A percentile compares a stretch with the other conserved stretches of the same genome.
Evolutionary conservation across 2,329 filamentous ascomycete species (phyloP).

Genomic region (Plectosphaerella plurivora): DNA sequence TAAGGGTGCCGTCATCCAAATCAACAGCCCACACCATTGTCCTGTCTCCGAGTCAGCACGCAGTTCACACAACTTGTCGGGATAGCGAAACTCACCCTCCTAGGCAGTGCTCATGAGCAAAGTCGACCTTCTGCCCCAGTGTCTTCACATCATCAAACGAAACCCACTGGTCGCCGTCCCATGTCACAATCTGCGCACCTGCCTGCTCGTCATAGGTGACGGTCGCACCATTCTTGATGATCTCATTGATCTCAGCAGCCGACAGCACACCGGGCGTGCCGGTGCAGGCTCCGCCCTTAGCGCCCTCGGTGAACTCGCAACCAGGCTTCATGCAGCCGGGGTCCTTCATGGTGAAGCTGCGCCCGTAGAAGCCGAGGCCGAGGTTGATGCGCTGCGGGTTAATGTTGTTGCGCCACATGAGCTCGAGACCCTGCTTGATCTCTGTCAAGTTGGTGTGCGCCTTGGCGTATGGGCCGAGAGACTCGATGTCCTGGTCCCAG

Average conservation of each 20-base stretch:
- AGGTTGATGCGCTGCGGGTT: constrained; percentile 34
- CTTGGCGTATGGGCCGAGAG: constrained; percentile 23
- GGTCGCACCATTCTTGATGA: constrained; percentile 16
- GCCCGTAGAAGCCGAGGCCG: constrained; percentile 42
- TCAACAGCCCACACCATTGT: constrained; percentile 25
- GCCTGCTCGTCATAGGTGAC: constrained; percentile 17
- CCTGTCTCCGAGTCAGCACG: constrained; percentile 13
- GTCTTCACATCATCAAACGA: constrained; percentile 26
- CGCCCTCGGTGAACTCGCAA: constrained; percentile 22
- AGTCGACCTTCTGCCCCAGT: constrained; percentile 25
- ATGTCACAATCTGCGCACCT: constrained; percentile 25
- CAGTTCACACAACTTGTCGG: not conserved
- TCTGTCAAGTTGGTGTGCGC: constrained; percentile 44
- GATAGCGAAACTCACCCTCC: constrained; percentile 12
- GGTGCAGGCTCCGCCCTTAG: constrained; percentile 21
- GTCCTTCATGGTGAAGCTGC: constrained; percentile 21
- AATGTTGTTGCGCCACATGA: constrained; percentile 43
- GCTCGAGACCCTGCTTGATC: constrained; percentile 35
- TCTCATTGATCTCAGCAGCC: constrained; percentile 24
- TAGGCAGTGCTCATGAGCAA: constrained; percentile 21
- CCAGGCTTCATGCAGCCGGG: constrained; percentile 19
- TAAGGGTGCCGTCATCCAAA: constrained; percentile 18
- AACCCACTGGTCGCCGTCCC: constrained; percentile 29
- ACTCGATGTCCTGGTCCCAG: constrained; percentile 27
- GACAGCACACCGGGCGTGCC: constrained; percentile 21